Evolutionary conservation across 2,329 filamentous ascomycete genomes (phyloP).

Genomic region (Seiridium cupressi): DNA sequence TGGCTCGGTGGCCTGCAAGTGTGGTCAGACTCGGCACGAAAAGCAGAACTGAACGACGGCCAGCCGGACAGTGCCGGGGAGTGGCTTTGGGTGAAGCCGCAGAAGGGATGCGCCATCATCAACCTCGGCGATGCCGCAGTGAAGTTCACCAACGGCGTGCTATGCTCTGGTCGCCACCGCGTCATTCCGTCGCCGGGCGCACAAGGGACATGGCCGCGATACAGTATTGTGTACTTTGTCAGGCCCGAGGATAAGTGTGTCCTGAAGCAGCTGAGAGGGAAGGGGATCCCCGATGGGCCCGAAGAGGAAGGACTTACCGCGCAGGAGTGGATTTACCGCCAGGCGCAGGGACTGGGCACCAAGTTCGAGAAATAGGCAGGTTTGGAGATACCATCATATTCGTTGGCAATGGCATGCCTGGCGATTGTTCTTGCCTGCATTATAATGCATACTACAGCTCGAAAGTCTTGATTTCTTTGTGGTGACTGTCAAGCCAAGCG

Average conservation of each 20-base stretch:
- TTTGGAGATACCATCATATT: background rate
- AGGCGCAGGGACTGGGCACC: conserved; percentile 18
- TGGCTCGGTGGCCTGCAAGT: conserved; percentile 37
- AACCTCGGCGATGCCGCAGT: conserved; percentile 37
- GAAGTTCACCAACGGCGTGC: conserved; percentile 29
- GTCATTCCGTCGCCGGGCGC: conserved; percentile 29
- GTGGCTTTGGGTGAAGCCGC: conserved; percentile 35
- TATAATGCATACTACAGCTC: too few species aligned
- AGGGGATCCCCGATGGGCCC: conserved; percentile 17
- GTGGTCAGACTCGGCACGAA: conserved; percentile 26
- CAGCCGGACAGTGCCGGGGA: conserved; percentile 25
- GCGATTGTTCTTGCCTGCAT: too few species aligned
- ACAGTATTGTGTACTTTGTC: conserved; percentile 34
- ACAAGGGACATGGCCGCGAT: conserved; percentile 28
- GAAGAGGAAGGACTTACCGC: conserved; percentile 24
- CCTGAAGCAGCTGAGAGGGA: conserved; percentile 23
- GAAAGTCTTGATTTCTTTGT: too few species aligned
- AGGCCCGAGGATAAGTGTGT: conserved; percentile 28
- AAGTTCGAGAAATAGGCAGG: conserved; percentile 8
- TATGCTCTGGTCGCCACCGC: conserved; percentile 33
- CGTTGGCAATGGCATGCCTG: too few species aligned
- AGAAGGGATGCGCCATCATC: conserved; percentile 33
- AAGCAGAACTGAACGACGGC: conserved; percentile 18
- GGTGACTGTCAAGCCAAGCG: too few species aligned
- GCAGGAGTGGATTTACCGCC: conserved; percentile 24